phyloP scores from a whole-genome alignment of 2,329 filamentous ascomycete genomes.

The Thelonectria discophora region DNA sequence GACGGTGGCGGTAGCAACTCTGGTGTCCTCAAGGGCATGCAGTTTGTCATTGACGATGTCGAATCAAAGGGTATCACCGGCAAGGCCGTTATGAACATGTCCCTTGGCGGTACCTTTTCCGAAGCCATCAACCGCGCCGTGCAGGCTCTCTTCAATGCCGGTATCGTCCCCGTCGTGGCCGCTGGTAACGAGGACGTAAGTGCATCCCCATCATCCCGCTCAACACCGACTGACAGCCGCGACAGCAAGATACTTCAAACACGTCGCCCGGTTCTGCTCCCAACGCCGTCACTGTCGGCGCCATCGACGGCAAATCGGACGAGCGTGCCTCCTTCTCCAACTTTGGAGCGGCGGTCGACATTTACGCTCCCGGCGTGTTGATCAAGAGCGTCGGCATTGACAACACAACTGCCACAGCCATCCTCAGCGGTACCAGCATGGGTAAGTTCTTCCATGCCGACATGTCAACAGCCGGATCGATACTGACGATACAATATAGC shows the following conservation, averaged over 20 bases:
- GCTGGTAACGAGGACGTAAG: constrained; percentile 65
- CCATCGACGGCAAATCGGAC: constrained; percentile 62
- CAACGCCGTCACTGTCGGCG: constrained; percentile 68
- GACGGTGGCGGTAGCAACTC: constrained; percentile 49
- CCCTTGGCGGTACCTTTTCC: constrained; percentile 62
- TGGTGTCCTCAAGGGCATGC: constrained; percentile 65
- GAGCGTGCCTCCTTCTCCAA: constrained; percentile 64
- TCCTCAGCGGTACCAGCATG: constrained; percentile 68
- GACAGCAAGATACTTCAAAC: constrained; percentile 56
- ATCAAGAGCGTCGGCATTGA: constrained; percentile 62
- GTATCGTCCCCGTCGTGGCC: constrained; percentile 66
- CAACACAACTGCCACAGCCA: constrained; percentile 55
- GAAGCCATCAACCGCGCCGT: constrained; percentile 65
- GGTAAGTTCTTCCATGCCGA: constrained; percentile 41
- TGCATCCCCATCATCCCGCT: constrained; percentile 1
- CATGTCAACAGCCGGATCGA: neutral
- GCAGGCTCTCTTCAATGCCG: constrained; percentile 56
- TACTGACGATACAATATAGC: constrained; percentile 49
- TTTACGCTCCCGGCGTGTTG: constrained; percentile 65
- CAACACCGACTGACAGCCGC: constrained; percentile 20
- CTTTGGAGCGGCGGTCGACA: constrained; percentile 62
- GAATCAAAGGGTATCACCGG: constrained; percentile 52
- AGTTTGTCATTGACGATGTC: constrained; percentile 62
- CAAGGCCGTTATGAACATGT: constrained; percentile 71
- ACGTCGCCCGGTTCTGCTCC: constrained; percentile 64